A percentile compares a stretch with the other conserved stretches of the same genome.
Conservation (phyloP, 1,139 yeast genomes). For the Yamadazyma triangularis region DNA sequence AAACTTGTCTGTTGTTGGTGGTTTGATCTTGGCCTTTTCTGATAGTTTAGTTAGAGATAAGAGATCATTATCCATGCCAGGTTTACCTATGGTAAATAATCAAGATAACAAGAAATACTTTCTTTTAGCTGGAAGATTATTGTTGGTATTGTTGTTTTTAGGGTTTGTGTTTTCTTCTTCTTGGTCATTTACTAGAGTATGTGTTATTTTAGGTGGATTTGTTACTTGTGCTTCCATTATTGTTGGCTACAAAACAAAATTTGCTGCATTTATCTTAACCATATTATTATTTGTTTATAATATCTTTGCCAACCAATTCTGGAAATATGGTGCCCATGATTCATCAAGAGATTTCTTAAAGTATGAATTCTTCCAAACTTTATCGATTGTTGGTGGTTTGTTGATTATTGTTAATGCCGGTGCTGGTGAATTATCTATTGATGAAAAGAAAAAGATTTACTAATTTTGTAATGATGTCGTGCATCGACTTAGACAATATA, state of each 20-base stretch:
- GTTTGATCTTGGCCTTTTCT: conserved; percentile 80
- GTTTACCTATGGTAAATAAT: conserved; percentile 82
- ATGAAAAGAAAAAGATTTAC: conserved; percentile 93
- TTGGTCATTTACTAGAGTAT: conserved; percentile 64
- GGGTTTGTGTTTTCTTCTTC: conserved; percentile 79
- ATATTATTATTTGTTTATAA: conserved; percentile 73
- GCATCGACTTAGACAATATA: no score
- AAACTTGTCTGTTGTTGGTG: conserved; percentile 90
- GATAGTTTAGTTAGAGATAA: conserved; percentile 84
- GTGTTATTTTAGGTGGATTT: conserved; percentile 69
- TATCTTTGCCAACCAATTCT: conserved; percentile 79
- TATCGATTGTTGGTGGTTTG: conserved; percentile 93
- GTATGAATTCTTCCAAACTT: conserved; percentile 92
- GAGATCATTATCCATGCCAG: conserved; percentile 74
- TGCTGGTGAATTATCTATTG: conserved; percentile 91
- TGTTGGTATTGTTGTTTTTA: conserved; percentile 78
- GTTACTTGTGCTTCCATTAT: conserved; percentile 74
- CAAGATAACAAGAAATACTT: conserved; percentile 83
- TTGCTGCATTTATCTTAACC: conserved; percentile 79
- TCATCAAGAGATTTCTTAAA: conserved; percentile 85
- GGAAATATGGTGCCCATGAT: conserved; percentile 69
- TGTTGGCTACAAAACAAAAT: conserved; percentile 89
- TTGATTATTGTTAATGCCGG: conserved; percentile 90
- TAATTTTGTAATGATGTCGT: no score
- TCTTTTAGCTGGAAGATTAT: conserved; percentile 82